A percentile compares a stretch with the other conserved stretches of the same genome.
Conservation (phyloP, 768 basidiomycete genomes). For the Xanthoconium purpureum region DNA sequence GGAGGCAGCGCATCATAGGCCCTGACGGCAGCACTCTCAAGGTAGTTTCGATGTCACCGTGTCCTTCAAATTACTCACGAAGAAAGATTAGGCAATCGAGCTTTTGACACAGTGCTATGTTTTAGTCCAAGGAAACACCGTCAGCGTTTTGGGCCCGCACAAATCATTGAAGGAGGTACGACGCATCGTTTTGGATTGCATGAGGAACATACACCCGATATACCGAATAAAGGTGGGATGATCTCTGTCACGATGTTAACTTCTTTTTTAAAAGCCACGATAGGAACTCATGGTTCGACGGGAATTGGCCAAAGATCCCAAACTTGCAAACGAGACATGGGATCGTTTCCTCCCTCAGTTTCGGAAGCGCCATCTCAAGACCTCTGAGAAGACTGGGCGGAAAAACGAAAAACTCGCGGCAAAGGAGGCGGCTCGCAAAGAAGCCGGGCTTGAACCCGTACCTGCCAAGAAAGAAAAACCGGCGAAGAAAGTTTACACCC, state of each 20-base stretch:
- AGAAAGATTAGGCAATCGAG: conserved; percentile 80
- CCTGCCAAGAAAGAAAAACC: conserved; percentile 44
- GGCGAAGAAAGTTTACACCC: conserved; percentile 93
- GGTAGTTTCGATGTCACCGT: conserved; percentile 40
- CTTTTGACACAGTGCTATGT: conserved; percentile 95
- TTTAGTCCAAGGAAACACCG: conserved; percentile 96
- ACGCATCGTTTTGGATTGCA: conserved; percentile 95
- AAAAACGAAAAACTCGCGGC: conserved; percentile 72
- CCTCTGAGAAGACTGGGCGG: conserved; percentile 88
- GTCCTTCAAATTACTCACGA: neutral
- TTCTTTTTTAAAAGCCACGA: neutral
- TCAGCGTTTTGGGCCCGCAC: conserved; percentile 96
- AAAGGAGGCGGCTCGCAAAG: conserved; percentile 61
- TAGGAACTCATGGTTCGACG: conserved; percentile 98
- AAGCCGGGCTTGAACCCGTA: conserved; percentile 57
- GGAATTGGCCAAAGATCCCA: conserved; percentile 97
- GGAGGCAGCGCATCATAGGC: conserved; percentile 94
- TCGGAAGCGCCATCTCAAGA: conserved; percentile 88
- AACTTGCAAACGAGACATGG: conserved; percentile 91
- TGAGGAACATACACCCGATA: conserved; percentile 99
- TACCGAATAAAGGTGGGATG: conserved; percentile 88
- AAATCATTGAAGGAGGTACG: conserved; percentile 96
- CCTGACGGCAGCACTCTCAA: conserved; percentile 97
- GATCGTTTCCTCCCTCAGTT: conserved; percentile 97
- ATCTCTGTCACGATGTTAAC: neutral